These are phyloP conservation scores for Fusarium phyllophilum DNA, from an alignment of 2,329 filamentous ascomycete species.

Conservation along the genomic window DNA sequence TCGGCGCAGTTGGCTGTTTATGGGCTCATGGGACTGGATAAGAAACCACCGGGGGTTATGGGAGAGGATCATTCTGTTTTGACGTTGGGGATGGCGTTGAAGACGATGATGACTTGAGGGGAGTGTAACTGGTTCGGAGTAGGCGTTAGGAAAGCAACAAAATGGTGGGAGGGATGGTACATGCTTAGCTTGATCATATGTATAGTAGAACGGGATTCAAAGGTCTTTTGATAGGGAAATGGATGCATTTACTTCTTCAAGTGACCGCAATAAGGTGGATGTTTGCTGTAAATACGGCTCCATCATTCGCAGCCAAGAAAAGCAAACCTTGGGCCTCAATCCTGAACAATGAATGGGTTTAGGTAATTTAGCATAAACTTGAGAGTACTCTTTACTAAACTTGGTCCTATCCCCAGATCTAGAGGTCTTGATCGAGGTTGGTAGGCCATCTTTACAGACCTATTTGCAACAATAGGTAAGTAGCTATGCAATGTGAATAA, in stretches of 20 bases:
- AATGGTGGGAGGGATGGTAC: neutral
- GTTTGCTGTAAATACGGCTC: neutral
- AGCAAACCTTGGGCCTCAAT: rapidly evolving
- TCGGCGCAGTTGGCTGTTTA: conserved; percentile 43
- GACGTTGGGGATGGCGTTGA: conserved; percentile 41
- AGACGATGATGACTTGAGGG: conserved; percentile 41
- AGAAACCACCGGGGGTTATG: conserved; percentile 30
- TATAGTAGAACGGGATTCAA: neutral
- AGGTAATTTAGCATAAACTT: rapidly evolving
- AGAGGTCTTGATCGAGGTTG: neutral
- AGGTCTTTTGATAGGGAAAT: neutral
- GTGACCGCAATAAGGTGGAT: neutral
- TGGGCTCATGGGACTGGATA: conserved; percentile 39
- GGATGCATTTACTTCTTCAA: neutral
- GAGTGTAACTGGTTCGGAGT: neutral
- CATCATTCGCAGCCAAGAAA: neutral
- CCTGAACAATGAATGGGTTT: rapidly evolving
- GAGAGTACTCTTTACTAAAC: rapidly evolving
- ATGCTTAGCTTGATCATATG: neutral
- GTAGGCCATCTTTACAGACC: neutral
- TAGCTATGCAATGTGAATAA: neutral
- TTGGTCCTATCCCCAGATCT: rapidly evolving
- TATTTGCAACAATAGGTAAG: neutral
- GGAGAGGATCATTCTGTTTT: conserved; percentile 40
- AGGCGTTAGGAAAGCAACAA: conserved; percentile 17